These are phyloP conservation scores for Brassica balearica DNA, from an alignment of 441 rosid species.

Conservation along the genomic window DNA sequence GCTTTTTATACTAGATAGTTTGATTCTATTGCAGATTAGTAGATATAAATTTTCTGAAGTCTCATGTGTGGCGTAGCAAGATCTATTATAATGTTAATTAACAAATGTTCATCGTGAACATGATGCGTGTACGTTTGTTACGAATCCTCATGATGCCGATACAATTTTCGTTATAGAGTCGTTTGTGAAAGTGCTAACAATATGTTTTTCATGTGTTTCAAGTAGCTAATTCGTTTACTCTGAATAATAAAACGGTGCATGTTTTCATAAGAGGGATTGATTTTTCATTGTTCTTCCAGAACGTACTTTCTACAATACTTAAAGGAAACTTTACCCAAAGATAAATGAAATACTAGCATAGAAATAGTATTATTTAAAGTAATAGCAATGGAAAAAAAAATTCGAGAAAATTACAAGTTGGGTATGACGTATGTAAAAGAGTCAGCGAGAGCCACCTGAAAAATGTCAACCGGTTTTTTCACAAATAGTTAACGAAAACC, in stretches of 20 bases:
- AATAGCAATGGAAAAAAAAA: not conserved
- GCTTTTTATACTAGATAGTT: not conserved
- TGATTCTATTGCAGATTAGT: not conserved
- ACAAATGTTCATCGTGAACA: not conserved
- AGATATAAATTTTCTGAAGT: not conserved
- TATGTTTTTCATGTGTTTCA: not conserved
- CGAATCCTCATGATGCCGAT: not conserved
- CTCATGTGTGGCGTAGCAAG: not conserved
- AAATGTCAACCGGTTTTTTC: conserved; percentile 8
- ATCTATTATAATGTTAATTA: not conserved
- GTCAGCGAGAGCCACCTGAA: conserved; percentile 8
- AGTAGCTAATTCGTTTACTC: not conserved
- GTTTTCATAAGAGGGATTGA: not conserved
- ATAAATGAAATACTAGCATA: not conserved
- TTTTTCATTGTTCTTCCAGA: not conserved
- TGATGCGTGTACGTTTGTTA: not conserved
- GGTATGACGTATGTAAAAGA: not conserved
- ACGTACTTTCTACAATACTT: not conserved
- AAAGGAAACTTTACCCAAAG: not conserved
- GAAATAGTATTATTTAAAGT: not conserved
- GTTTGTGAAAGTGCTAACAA: not conserved
- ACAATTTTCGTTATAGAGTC: not conserved
- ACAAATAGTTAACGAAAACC: conserved; percentile 2
- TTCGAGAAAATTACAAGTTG: not conserved
- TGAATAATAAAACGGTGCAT: not conserved